Evolutionary conservation across 176 grass and related monocot genomes (phyloP), one percentile per base, ranked within the genome.

Genomic region (Bolboschoenus planiculmis): DNA sequence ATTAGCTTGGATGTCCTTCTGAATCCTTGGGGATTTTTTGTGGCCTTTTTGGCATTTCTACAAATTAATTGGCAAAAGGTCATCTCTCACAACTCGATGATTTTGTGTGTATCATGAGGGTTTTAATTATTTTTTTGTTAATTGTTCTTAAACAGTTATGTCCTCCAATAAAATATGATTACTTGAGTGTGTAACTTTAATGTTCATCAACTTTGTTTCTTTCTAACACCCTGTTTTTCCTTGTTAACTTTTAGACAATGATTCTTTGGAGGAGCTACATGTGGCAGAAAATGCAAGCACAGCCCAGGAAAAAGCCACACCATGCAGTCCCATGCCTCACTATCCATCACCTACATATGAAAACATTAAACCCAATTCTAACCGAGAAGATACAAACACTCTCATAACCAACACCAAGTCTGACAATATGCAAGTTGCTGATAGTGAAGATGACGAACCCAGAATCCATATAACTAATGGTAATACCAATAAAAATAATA

Each of bases 361-460:
- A 84, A 87, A 80, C 56, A 43, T 53, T 65, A 64, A 63, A 37
- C 20, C 8, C 36, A 40, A 80, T 5, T n/a, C 30, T 16, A 40
- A 66, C 20, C 64, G 29, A 8, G 71, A 50, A 10, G 57, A 78
- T 81, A 37, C 71, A 65, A 60, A 7, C 11, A 79, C 72, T 48
- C 18, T 60, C 30, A 16, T 44, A 78, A 66, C 79, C 71, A 82
- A 80, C 4, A 39, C 73, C 43, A 84, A 83, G 55, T 73, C 62
- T 36, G 79, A 74, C 9, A 85, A 88, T 35, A 89, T 98, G 88
- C 59, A 84, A 89, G 90, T 98, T 78, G 71, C 96, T 4, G 96
- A 95, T 61, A 98, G 92, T 23, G 95, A 98, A 85, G 96, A 98
- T 84, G 92, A 98, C 83, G 63, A 84, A 47, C 84, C 58, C 50